Evolutionary conservation across 768 basidiomycete genomes (phyloP), one percentile per base, ranked within the genome.

Genomic region (Leccinum broughii): DNA sequence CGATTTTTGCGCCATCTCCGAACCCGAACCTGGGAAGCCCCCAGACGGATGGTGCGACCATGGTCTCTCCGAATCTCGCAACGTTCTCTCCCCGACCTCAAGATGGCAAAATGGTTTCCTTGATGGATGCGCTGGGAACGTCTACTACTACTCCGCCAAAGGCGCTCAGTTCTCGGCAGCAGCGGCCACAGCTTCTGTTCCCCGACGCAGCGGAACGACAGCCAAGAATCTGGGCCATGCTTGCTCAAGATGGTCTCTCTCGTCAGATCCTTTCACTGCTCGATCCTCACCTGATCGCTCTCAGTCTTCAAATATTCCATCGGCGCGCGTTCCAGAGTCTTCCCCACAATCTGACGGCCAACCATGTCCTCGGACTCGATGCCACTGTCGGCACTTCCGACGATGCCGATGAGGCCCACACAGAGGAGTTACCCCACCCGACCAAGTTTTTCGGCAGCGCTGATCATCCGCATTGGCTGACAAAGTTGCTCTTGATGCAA

Each of bases 381-480:
- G 46, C 59, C n/a, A 55, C 61, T 41, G 24, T 54, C 32, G 53
- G 51, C 6, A 39, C 55, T 24, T 50, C 62, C 7, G 62, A 67
- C n/a, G 56, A 54, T 20, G 54, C 15, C 26, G 56, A 52, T 9
- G 59, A 49, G 13, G 39, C 13, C 11, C 35, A 48, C n/a, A 50
- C 58, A 13, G 64, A 26, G 48, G n/a, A 55, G 24, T 55, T 51
- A 11, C 41, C 64, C 6, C 70, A 68, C 17, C 65, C 68, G 22
- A 58, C 70, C 15, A 76, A 77, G 24, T 79, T 92, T 17, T 85
- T 89, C 62, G 90, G 91, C 7, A 87, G 76, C 59, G 87, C 89
- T 30, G 85, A 85, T 6, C 79, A 78, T 48, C 89, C 90, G 2
- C 89, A 94, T 69, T 94, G 92, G 91, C 76, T 93, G 46, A 93